Evolutionary conservation across 768 basidiomycete genomes (phyloP).

Genomic region (Leccinum disarticulatum): DNA sequence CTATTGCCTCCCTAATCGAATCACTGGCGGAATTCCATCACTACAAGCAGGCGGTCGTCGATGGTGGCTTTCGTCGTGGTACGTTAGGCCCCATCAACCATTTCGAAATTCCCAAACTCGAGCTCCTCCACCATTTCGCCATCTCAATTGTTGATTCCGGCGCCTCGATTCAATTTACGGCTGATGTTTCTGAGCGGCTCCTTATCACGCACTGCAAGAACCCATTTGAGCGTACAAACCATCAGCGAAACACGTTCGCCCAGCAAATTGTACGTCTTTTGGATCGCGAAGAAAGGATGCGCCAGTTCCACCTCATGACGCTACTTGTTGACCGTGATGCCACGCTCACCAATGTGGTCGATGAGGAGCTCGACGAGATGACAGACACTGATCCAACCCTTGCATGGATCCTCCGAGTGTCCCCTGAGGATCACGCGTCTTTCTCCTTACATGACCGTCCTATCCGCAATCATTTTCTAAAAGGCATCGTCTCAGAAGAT

Average conservation of each 20-base stretch:
- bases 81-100: conserved; percentile 2
- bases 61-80: conserved; percentile 1
- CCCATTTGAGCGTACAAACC: conserved; percentile 25
- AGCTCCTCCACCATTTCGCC: conserved; percentile 13
- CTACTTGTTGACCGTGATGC: too few species aligned
- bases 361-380: too few species aligned
- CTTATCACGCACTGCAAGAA: conserved; percentile 23
- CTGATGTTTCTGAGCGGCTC: conserved; percentile 17
- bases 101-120: conserved; percentile 27
- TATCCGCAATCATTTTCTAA: conserved; percentile 1
- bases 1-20: conserved; percentile 7
- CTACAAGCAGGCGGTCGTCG: conserved; percentile 16
- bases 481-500: background rate
- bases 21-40: conserved; percentile 14
- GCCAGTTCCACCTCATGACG: conserved; percentile 1
- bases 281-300: conserved; percentile 8
- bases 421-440: too few species aligned
- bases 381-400: too few species aligned
- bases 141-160: conserved; percentile 17
- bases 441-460: background rate
- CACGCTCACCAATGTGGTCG: too few species aligned
- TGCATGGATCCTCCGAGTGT: too few species aligned
- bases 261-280: conserved; percentile 21
- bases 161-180: conserved; percentile 27
- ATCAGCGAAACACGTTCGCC: conserved; percentile 22